Evolutionary conservation across 352 stramenopile genomes (phyloP).

Genomic region (Pythium sukuiense): DNA sequence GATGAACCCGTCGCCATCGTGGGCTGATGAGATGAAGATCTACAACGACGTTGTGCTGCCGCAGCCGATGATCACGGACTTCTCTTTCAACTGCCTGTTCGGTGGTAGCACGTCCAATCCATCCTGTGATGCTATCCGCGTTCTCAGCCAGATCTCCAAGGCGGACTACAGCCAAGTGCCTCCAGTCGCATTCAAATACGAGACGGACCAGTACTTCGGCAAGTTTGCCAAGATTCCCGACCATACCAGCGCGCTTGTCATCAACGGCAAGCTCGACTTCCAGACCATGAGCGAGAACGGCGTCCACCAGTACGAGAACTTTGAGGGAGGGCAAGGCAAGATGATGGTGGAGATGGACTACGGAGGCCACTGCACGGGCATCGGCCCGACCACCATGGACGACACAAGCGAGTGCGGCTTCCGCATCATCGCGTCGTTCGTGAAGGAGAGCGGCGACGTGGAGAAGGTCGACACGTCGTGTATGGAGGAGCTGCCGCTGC

Average conservation of each 20-base stretch:
- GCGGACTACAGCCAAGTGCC: too few relatives aligned
- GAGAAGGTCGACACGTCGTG: neutral
- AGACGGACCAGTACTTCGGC: too few relatives aligned
- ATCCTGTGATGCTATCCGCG: neutral
- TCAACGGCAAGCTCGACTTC: constrained; percentile 15
- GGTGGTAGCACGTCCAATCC: too few relatives aligned
- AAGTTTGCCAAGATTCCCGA: constrained; percentile 1
- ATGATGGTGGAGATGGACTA: neutral
- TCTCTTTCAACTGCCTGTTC: neutral
- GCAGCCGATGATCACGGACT: neutral
- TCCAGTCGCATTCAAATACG: too few relatives aligned
- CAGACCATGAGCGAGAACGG: neutral
- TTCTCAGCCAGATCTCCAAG: too few relatives aligned
- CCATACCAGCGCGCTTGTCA: neutral
- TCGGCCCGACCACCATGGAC: neutral
- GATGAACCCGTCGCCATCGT: neutral
- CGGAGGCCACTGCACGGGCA: neutral
- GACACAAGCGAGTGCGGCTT: neutral
- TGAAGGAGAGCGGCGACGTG: neutral
- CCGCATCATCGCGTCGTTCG: neutral
- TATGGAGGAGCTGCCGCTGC: neutral
- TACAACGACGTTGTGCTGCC: neutral
- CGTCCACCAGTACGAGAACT: constrained; percentile 3
- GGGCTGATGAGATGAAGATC: neutral
- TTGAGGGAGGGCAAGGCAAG: neutral